phyloP scores from a whole-genome alignment of 164 flowering plant species.

The Houttuynia cordata region DNA sequence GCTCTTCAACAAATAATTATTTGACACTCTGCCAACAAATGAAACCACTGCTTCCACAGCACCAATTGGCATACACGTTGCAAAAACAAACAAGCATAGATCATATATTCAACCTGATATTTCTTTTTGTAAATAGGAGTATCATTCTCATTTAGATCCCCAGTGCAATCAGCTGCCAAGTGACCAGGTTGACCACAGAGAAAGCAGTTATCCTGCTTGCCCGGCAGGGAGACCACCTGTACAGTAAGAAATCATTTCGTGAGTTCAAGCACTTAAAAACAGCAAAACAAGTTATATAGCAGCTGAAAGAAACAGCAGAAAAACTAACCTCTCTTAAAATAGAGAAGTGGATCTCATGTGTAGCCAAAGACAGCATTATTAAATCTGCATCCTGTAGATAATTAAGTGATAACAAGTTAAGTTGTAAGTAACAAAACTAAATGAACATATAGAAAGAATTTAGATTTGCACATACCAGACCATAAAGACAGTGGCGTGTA shows the following conservation, averaged over 20 bases:
- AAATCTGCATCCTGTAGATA: constrained; percentile 82
- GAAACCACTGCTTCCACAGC: not conserved
- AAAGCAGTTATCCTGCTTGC: constrained; percentile 86
- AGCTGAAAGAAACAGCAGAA: not conserved
- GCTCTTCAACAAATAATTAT: not conserved
- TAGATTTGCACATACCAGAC: constrained; percentile 44
- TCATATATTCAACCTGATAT: constrained; percentile 62
- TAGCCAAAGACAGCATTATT: constrained; percentile 88
- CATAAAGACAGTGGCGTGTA: constrained; percentile 93
- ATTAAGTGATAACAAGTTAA: not conserved
- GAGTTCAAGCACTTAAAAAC: not conserved
- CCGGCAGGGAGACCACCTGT: constrained; percentile 75
- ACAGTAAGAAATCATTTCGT: constrained; percentile 5
- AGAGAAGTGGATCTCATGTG: constrained; percentile 96
- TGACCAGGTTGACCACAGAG: constrained; percentile 87
- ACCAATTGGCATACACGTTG: not conserved
- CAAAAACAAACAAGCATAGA: not conserved
- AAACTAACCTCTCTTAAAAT: constrained; percentile 83
- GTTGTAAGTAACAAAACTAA: not conserved
- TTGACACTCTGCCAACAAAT: not conserved
- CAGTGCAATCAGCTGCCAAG: constrained; percentile 80
- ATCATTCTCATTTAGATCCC: constrained; percentile 31
- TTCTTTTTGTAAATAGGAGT: constrained; percentile 90
- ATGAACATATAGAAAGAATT: not conserved
- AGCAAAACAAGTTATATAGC: not conserved